phyloP scores from a whole-genome alignment of 805 yeast species.

The Lachancea kluyveri region DNA sequence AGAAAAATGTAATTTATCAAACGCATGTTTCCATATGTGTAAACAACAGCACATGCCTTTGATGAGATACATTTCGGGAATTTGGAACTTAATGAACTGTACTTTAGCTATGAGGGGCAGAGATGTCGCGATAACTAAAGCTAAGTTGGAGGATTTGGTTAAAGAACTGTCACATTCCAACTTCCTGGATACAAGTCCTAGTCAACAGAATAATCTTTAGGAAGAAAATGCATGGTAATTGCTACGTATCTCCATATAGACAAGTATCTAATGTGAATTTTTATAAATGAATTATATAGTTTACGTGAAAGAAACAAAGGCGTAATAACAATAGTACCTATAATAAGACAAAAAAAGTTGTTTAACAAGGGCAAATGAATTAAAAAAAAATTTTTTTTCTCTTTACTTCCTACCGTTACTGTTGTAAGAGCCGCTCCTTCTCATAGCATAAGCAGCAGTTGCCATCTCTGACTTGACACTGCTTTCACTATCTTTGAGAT shows the following conservation, averaged over 20 bases:
- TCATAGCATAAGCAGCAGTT: constrained; percentile 25
- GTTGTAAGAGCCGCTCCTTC: constrained; percentile 20
- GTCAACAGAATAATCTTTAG: too few relatives aligned
- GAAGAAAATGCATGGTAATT: too few relatives aligned
- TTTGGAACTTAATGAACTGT: constrained; percentile 30
- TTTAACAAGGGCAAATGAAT: too few relatives aligned
- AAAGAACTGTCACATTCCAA: background rate
- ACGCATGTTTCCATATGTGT: constrained; percentile 23
- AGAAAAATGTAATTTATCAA: constrained; percentile 21
- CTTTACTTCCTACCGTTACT: too few relatives aligned
- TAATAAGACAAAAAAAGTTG: too few relatives aligned
- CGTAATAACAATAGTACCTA: too few relatives aligned
- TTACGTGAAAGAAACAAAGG: too few relatives aligned
- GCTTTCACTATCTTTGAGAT: constrained; percentile 40
- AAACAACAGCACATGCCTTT: constrained; percentile 18
- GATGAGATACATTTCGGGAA: constrained; percentile 23
- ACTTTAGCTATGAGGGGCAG: constrained; percentile 27
- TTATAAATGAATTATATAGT: too few relatives aligned
- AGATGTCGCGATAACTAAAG: constrained; percentile 23
- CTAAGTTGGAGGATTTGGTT: constrained; percentile 20
- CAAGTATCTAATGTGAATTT: too few relatives aligned
- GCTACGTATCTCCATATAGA: too few relatives aligned
- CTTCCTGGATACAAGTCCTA: too few relatives aligned
- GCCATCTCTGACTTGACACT: constrained; percentile 34
- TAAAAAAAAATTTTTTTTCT: too few relatives aligned